A percentile compares a stretch with the other conserved stretches of the same genome.
Evolutionary conservation across 78 protist species (phyloP).

Genomic region (Chrysochromulina tobinii): DNA sequence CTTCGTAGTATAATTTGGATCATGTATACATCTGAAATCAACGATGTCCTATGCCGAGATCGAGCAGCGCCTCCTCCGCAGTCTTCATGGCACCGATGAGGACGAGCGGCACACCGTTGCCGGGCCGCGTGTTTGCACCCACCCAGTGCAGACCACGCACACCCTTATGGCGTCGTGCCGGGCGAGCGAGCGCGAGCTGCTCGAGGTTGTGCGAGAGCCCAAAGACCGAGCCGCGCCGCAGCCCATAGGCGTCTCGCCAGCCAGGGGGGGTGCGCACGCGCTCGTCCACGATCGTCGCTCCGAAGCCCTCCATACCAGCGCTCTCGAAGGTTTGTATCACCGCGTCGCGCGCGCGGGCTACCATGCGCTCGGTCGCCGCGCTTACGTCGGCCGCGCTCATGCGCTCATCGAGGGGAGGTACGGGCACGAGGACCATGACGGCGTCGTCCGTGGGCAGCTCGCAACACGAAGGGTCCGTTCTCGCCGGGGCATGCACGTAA

Average conservation of each 20-base stretch:
- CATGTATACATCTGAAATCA: too few species aligned
- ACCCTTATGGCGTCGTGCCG: neutral
- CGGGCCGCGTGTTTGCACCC: slow-evolving; percentile 11
- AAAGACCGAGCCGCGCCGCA: slow-evolving; percentile 22
- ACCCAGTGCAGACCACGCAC: neutral
- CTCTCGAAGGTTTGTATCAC: neutral
- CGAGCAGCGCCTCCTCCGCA: neutral
- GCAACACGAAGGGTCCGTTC: neutral
- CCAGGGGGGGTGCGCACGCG: neutral
- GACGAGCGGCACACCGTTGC: slow-evolving; percentile 28
- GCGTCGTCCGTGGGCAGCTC: neutral
- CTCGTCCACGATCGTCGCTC: neutral
- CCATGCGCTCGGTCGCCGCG: neutral
- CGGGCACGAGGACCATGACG: slow-evolving; percentile 24
- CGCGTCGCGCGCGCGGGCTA: neutral
- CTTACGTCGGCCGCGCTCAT: neutral
- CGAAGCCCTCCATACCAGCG: neutral
- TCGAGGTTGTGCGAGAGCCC: neutral
- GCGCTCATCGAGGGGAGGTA: neutral
- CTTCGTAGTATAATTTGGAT: too few species aligned
- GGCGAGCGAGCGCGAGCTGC: neutral
- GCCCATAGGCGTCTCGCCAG: neutral
- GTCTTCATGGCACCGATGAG: neutral
- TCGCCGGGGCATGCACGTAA: neutral
- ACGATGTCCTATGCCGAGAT: too few species aligned